Conservation (phyloP, 202 grass and related monocot species). For the Alloteropsis angusta region DNA sequence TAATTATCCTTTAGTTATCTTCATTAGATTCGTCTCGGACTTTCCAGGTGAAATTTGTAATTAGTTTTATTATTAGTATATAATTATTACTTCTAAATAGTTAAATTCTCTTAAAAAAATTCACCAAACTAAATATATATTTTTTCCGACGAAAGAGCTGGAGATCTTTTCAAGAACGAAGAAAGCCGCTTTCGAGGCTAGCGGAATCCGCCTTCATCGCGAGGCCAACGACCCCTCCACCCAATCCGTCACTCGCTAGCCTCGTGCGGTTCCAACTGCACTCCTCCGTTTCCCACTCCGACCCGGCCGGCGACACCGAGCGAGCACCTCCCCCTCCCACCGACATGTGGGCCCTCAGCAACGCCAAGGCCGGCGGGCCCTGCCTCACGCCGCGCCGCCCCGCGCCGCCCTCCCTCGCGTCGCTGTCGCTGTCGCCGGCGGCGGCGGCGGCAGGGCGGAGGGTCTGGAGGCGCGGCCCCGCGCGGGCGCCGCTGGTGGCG, state of each 20-base stretch:
- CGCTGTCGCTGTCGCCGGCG: slow-evolving; percentile 5
- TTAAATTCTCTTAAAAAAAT: too few species aligned
- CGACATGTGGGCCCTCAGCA: slow-evolving; percentile 63
- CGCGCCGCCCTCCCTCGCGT: not conserved
- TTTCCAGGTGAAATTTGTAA: too few species aligned
- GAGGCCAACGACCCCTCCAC: not conserved
- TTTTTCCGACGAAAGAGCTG: too few species aligned
- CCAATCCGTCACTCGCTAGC: not conserved
- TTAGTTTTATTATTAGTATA: too few species aligned
- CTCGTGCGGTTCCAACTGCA: not conserved
- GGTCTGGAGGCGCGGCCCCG: slow-evolving; percentile 15
- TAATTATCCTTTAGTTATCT: too few species aligned
- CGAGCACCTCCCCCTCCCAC: not conserved
- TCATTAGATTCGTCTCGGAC: too few species aligned
- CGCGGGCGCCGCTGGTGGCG: slow-evolving; percentile 31
- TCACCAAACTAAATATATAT: too few species aligned
- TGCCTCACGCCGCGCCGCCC: slow-evolving; percentile 30
- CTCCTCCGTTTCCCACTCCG: not conserved
- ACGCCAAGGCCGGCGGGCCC: slow-evolving; percentile 40
- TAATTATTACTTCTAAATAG: too few species aligned
- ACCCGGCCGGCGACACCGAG: not conserved
- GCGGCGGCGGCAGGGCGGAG: slow-evolving; percentile 25
- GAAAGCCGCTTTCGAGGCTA: slow-evolving; percentile 3
- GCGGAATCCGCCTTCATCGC: slow-evolving; percentile 10
- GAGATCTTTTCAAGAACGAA: not conserved